Percentiles rank a stretch among this genome's conserved stretches.
These are phyloP conservation scores for Geotrichum citri-aurantii DNA, from an alignment of 1,139 yeast species.

Conservation along the genomic window DNA sequence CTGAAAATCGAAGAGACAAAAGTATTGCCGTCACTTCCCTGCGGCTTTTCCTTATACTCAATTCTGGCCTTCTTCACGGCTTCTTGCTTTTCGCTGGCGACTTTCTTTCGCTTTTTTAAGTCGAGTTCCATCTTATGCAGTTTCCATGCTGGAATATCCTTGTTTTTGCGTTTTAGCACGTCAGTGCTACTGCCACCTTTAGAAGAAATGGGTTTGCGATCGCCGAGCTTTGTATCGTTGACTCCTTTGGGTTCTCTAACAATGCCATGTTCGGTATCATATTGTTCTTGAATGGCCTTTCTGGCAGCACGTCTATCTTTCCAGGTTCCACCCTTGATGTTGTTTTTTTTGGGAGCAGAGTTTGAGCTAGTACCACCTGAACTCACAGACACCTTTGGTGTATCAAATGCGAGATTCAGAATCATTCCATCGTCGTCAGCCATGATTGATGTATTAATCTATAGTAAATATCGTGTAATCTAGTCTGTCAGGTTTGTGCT, in stretches of 20 bases:
- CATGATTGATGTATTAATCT: conserved; percentile 5
- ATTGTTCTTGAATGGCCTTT: conserved; percentile 16
- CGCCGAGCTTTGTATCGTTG: conserved; percentile 7
- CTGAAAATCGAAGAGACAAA: conserved; percentile 86
- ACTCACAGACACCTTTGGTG: conserved; percentile 9
- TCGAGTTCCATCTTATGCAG: conserved; percentile 12
- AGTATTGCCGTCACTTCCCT: conserved; percentile 38
- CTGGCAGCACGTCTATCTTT: conserved; percentile 18
- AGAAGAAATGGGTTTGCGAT: not conserved
- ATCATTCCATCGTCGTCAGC: conserved; percentile 18
- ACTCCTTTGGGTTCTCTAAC: conserved; percentile 7
- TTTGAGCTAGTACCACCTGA: not conserved
- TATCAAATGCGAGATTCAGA: conserved; percentile 18
- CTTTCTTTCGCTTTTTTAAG: conserved; percentile 7
- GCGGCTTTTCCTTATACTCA: conserved; percentile 20
- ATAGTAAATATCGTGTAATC: not conserved
- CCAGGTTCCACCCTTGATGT: conserved; percentile 17
- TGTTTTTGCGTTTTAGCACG: not conserved
- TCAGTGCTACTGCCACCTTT: conserved; percentile 11
- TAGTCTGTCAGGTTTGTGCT: not conserved
- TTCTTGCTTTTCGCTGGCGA: not conserved
- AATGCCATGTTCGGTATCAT: conserved; percentile 15
- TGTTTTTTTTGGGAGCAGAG: conserved; percentile 13
- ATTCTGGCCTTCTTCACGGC: conserved; percentile 17
- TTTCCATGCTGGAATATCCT: conserved; percentile 15